These are phyloP conservation scores for Pseudogymnoascus sp. DNA, from an alignment of 2,329 filamentous ascomycete species.

Conservation along the genomic window DNA sequence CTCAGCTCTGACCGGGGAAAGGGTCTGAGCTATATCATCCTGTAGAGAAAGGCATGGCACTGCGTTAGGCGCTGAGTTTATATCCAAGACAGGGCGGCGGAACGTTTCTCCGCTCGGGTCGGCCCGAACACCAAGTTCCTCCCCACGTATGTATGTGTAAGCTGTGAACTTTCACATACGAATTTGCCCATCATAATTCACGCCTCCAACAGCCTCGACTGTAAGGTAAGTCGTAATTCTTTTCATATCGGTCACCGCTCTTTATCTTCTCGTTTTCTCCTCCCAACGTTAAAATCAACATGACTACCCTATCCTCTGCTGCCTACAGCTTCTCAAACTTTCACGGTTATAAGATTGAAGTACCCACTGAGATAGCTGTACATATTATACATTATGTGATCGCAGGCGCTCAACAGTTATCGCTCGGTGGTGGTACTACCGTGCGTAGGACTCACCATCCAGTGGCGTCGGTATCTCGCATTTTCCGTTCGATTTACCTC, in stretches of 20 bases:
- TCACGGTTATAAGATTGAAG: background rate
- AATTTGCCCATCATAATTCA: conserved; percentile 8
- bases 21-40: too few relatives aligned
- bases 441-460: conserved; percentile 9
- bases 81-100: too few relatives aligned
- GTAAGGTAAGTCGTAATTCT: conserved; percentile 2
- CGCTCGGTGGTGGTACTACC: background rate
- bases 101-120: background rate
- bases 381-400: conserved; percentile 12
- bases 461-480: conserved; percentile 7
- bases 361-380: conserved; percentile 7
- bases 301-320: conserved; percentile 4
- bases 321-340: conserved; percentile 10
- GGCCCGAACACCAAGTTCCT: background rate
- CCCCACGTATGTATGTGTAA: background rate
- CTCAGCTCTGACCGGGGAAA: background rate
- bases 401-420: conserved; percentile 2
- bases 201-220: conserved; percentile 1
- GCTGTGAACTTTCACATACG: conserved; percentile 3
- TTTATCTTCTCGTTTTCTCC: background rate
- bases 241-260: background rate
- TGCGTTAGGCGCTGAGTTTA: too few relatives aligned
- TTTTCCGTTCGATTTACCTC: conserved; percentile 4
- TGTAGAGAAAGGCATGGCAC: too few relatives aligned
- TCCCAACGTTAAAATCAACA: background rate